phyloP scores from a whole-genome alignment of 345 rosid species.

The Erysimum cheiranthoides region DNA sequence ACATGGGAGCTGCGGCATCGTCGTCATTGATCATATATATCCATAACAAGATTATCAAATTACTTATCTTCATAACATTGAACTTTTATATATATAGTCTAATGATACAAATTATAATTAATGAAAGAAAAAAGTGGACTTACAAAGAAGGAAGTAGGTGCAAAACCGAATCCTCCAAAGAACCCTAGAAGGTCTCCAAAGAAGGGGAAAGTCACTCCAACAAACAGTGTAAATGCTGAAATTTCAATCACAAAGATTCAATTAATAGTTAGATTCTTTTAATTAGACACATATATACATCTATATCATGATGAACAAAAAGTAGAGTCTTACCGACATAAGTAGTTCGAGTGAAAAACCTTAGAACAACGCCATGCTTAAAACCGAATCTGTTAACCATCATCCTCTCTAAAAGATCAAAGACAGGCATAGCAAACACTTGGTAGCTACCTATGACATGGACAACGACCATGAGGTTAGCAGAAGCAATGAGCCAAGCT shows the following conservation, averaged over 20 bases:
- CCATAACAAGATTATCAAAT: constrained; percentile 4
- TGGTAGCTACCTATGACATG: constrained; percentile 97
- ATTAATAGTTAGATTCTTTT: neutral
- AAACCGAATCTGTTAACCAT: constrained; percentile 60
- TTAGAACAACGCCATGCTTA: constrained; percentile 62
- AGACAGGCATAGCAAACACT: constrained; percentile 98
- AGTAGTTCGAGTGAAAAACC: constrained; percentile 73
- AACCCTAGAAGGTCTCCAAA: constrained; percentile 96
- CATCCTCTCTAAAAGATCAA: constrained; percentile 69
- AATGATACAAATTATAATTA: neutral
- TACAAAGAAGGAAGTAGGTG: constrained; percentile 93
- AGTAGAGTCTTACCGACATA: constrained; percentile 70
- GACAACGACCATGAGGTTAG: constrained; percentile 92
- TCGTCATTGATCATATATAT: constrained; percentile 1
- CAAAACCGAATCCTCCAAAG: constrained; percentile 96
- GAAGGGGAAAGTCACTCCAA: constrained; percentile 91
- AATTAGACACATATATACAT: neutral
- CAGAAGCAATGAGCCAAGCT: constrained; percentile 88
- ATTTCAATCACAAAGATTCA: constrained; percentile 8
- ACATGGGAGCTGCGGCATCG: constrained; percentile 74
- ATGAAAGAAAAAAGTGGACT: constrained; percentile 40
- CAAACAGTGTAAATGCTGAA: constrained; percentile 81
- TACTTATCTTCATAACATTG: constrained; percentile 9
- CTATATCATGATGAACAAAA: neutral
- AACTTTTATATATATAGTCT: neutral